Evolutionary conservation across 192 early-diverging fungal genomes (phyloP), one percentile per base, ranked within the genome.

Genomic region (Oehlia diaphana): DNA sequence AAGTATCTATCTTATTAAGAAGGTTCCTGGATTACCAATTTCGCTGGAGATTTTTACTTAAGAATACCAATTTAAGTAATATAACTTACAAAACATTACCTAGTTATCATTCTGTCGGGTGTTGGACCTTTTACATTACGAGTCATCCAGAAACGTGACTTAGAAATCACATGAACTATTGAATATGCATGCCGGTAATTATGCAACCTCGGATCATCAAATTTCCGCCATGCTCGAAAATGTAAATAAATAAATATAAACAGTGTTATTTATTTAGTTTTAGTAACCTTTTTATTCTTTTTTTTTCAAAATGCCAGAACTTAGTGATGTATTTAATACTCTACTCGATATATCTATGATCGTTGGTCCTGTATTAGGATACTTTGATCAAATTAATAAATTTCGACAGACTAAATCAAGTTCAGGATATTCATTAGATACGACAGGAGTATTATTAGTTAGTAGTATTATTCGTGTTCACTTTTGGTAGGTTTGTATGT

Each of bases 311-410:
- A 58, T 58, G 53, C 4, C 19, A 58, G 53, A 58, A 58, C 53
- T 58, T 58, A 21, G 14, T 58, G 21, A 58, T 58, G 21, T 58
- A 58, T 58, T 58, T 21, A 58, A 58, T 21, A 58, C 16, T 21
- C 19, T 58, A 0, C 53, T 58, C 53, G 53, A 21, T 7, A 58
- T 58, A 58, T 58, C 53, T 33, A 90, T 90, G 89, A 86, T 88
- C 26, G 53, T 89, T 65, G 87, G 88, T 3, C 89, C 89, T 42
- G 87, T 90, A 28, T 80, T 85, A 2, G 89, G 89, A 42, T 90
- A 90, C 80, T 80, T 90, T 74, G 88, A 90, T 64, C 82, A 90
- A 76, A 88, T 89, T 73, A 81, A 82, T 21, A 84, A 86, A 35
- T 84, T 89, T 76, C 75, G 81, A 62, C 81, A 76, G 39, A 82